These are phyloP conservation scores for Skeletonema menzelii DNA, from an alignment of 108 stramenopile genomes.

Conservation along the genomic window DNA sequence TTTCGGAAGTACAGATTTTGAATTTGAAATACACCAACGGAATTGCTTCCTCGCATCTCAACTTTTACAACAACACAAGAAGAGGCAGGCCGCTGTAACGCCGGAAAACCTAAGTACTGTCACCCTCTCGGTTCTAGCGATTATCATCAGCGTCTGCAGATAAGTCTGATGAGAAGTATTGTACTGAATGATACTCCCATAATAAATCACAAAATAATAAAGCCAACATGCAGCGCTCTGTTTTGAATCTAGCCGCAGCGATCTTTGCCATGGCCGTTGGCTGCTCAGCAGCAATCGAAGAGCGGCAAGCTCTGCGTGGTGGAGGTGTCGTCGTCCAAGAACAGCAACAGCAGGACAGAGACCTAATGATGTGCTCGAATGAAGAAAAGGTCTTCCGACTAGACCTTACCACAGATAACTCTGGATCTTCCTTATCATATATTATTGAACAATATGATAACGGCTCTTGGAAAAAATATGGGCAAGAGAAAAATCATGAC, in stretches of 20 bases:
- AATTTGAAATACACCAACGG: too few relatives aligned
- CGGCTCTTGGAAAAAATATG: background rate
- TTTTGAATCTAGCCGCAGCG: background rate
- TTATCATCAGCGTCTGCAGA: too few relatives aligned
- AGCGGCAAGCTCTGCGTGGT: background rate
- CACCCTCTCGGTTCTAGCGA: too few relatives aligned
- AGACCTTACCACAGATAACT: background rate
- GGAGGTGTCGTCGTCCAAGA: background rate
- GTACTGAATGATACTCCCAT: too few relatives aligned
- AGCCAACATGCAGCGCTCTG: background rate
- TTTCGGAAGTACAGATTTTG: too few relatives aligned
- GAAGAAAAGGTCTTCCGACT: background rate
- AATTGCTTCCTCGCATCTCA: too few relatives aligned
- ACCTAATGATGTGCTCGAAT: background rate
- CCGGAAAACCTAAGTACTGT: too few relatives aligned
- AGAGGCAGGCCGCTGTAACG: too few relatives aligned
- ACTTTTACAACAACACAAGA: too few relatives aligned
- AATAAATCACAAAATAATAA: too few relatives aligned
- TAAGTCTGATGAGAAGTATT: too few relatives aligned
- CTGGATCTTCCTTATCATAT: background rate
- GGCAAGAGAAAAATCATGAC: background rate
- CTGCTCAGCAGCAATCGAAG: background rate
- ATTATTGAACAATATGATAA: background rate
- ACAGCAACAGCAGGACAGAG: background rate
- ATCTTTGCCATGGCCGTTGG: background rate